Evolutionary conservation across 345 rosid species (phyloP), one percentile per base, ranked within the genome.

Genomic region (Eutrema heterophyllum): DNA sequence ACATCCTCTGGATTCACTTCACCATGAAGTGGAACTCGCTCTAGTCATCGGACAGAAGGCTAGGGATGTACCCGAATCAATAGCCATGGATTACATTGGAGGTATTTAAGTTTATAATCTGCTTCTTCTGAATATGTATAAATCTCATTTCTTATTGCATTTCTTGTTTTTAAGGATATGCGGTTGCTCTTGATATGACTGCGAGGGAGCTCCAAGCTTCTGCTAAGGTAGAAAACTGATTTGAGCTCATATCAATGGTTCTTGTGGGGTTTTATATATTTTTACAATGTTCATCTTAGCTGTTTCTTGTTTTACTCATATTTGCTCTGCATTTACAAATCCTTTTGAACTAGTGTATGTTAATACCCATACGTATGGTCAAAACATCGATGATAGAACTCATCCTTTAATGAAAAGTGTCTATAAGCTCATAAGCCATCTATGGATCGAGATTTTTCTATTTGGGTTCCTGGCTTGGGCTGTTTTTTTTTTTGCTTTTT

Each of bases 171-270:
- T 0, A 49, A 78, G 99, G 98, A 8, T 95, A 95, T 84, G 97
- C 99, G n/a, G 80, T 95, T 81, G 99, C 91, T 10, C 77, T 95
- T 83, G 99, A 92, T 80, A 95, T 92, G 97, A 90, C 97, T 81
- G 97, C 98, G 15, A 88, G 94, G 77, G 98, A 95, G 68, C 87
- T 92, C 71, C 97, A 95, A 77, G 83, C 92, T 77, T 56, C 86
- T 61, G 97, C 97, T 0, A 95, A 92, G 97, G 97, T 92, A 60
- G 39, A 9, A 35, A 24, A 35, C 14, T 1, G 1, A 0, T 8
- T 48, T 26, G 14, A 4, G 8, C 43, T 62, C 29, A 43, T 54
- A 43, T 53, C 27, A 12, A 26, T 68, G 33, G 50, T 61, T 61
- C 58, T 32, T 32, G 15, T 63, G 27, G 21, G 21, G 1, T 21